phyloP scores from a whole-genome alignment of 2,329 filamentous ascomycete species.

The Mycosphaerelloides madeirae region DNA sequence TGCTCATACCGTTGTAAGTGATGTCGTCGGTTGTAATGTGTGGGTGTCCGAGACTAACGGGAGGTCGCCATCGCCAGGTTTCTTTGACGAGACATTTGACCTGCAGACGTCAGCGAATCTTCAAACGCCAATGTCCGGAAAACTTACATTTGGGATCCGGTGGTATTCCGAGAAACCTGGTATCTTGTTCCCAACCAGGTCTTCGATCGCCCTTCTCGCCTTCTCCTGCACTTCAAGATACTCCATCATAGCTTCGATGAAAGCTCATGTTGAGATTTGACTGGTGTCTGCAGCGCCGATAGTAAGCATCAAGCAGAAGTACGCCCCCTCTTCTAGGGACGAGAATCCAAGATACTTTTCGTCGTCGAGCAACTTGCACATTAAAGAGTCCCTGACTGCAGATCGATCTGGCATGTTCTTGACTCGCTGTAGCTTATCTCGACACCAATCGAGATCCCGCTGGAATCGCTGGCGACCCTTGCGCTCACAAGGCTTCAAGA shows the following conservation, averaged over 20 bases:
- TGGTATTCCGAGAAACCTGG: constrained; percentile 16
- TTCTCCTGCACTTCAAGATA: constrained; percentile 51
- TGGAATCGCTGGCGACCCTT: constrained; percentile 3
- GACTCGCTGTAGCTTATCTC: constrained; percentile 3
- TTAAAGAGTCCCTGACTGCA: constrained; percentile 2
- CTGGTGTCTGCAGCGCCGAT: constrained; percentile 9
- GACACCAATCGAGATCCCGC: constrained; percentile 3
- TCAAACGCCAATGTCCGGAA: not conserved
- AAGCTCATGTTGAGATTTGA: constrained; percentile 10
- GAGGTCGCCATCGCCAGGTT: constrained; percentile 19
- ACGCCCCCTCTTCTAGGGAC: constrained; percentile 7
- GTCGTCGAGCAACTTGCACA: constrained; percentile 10
- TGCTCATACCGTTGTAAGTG: constrained; percentile 7
- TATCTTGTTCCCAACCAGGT: constrained; percentile 12
- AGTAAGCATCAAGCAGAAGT: constrained; percentile 8
- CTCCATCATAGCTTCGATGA: constrained; percentile 25
- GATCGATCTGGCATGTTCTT: not conserved
- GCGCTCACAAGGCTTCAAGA: constrained; percentile 8
- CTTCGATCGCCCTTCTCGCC: constrained; percentile 46
- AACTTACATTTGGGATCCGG: constrained; percentile 18
- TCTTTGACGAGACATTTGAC: constrained; percentile 20
- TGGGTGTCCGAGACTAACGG: constrained; percentile 29
- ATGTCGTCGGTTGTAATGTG: constrained; percentile 14
- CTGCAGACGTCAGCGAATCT: not conserved
- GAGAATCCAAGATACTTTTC: constrained; percentile 6